Conservation (phyloP, 108 stramenopile genomes). For the Skeletonema tropicum region DNA sequence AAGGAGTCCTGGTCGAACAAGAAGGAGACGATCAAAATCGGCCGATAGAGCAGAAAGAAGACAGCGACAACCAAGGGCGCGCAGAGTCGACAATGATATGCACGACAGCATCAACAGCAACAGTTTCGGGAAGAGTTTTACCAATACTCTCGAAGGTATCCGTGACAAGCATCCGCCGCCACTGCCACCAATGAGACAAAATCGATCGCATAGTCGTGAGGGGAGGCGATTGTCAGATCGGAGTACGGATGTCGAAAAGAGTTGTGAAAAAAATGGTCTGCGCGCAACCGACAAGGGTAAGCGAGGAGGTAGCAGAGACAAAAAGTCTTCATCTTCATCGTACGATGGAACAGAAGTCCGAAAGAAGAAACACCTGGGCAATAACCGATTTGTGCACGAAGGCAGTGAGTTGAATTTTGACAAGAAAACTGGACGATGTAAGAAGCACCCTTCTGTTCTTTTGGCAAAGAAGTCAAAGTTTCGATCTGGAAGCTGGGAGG, state of each 20-base stretch:
- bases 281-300: not conserved
- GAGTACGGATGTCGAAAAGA: not conserved
- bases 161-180: too few species aligned
- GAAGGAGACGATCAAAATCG: not conserved
- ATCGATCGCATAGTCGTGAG: not conserved
- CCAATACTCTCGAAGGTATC: too few species aligned
- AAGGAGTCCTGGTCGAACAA: not conserved
- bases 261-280: not conserved
- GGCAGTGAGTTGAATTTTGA: not conserved
- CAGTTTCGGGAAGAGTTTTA: too few species aligned
- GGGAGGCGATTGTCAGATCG: not conserved
- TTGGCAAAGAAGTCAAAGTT: slow-evolving; percentile 12
- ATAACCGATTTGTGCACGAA: not conserved
- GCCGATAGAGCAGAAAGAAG: not conserved
- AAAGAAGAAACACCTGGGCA: not conserved
- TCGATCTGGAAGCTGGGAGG: not conserved
- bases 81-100: too few species aligned
- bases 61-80: not conserved
- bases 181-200: not conserved
- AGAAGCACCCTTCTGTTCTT: slow-evolving; percentile 10
- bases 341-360: not conserved
- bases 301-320: not conserved
- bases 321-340: not conserved
- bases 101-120: too few species aligned
- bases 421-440: slow-evolving; percentile 12